Evolutionary conservation across 208 protist species (phyloP).

Genomic region (Crithidia bombi): DNA sequence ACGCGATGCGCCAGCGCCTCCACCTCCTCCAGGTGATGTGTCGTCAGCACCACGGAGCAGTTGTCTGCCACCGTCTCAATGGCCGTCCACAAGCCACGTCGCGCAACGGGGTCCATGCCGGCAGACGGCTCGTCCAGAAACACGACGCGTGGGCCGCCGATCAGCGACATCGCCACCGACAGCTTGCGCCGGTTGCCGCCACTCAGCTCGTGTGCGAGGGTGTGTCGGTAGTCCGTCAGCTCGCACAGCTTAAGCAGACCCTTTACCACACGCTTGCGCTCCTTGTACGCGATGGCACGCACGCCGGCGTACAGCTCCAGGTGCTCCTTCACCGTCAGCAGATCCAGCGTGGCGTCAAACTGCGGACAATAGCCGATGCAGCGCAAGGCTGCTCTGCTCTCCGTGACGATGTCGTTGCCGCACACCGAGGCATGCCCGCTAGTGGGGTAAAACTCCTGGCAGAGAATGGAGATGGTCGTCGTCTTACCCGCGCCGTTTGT

Average conservation of each 20-base stretch:
- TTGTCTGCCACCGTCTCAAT: conserved; percentile 60
- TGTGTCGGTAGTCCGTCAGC: conserved; percentile 41
- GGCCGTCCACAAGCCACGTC: conserved; percentile 67
- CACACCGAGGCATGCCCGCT: conserved; percentile 61
- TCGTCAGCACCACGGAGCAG: conserved; percentile 89
- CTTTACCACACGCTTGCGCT: conserved; percentile 35
- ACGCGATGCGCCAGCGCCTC: conserved; percentile 79
- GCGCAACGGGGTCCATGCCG: conserved; percentile 69
- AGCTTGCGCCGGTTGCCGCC: conserved; percentile 85
- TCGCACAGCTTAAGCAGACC: conserved; percentile 43
- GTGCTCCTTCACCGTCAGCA: conserved; percentile 95
- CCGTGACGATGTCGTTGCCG: conserved; percentile 56
- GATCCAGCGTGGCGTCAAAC: conserved; percentile 92
- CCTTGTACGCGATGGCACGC: conserved; percentile 38
- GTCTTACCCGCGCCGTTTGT: conserved; percentile 93
- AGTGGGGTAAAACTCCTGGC: conserved; percentile 74
- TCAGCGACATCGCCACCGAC: conserved; percentile 64
- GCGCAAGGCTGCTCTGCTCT: conserved; percentile 49
- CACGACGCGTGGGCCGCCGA: conserved; percentile 63
- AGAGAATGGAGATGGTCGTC: conserved; percentile 83
- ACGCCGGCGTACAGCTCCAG: conserved; percentile 55
- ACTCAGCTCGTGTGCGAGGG: conserved; percentile 33
- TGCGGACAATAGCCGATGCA: conserved; percentile 96
- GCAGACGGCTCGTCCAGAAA: conserved; percentile 80
- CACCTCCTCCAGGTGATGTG: conserved; percentile 94